Percentiles rank a stretch among this genome's conserved stretches.
These are phyloP conservation scores for Patellifolia procumbens DNA, from an alignment of 179 eudicot genomes.

Conservation along the genomic window DNA sequence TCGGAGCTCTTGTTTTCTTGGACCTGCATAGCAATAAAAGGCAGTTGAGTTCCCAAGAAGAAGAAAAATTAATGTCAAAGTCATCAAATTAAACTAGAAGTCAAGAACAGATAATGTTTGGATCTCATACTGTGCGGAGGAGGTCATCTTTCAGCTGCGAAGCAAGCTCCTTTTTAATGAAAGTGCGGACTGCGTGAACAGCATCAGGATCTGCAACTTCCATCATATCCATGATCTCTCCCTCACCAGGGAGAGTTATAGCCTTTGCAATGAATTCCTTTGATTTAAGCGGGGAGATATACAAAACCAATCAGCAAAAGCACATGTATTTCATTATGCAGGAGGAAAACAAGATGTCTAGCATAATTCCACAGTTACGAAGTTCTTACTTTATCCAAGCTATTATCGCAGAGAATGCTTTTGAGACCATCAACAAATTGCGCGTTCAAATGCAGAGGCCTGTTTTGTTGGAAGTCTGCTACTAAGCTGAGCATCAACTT, in stretches of 20 bases:
- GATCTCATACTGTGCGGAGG: constrained; percentile 50
- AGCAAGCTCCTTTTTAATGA: constrained; percentile 89
- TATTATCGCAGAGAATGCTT: constrained; percentile 67
- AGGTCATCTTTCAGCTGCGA: constrained; percentile 69
- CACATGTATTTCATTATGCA: not conserved
- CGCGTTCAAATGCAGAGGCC: constrained; percentile 64
- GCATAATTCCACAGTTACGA: not conserved
- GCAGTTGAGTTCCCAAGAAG: constrained; percentile 8
- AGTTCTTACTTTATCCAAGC: constrained; percentile 74
- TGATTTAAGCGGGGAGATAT: not conserved
- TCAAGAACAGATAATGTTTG: constrained; percentile 1
- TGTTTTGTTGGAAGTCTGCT: constrained; percentile 78
- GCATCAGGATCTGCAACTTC: constrained; percentile 98
- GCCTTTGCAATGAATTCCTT: constrained; percentile 95
- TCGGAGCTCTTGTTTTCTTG: constrained; percentile 78
- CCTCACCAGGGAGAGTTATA: constrained; percentile 82
- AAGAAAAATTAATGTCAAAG: not conserved
- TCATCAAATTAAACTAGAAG: not conserved
- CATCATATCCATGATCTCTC: constrained; percentile 98
- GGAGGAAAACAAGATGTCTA: not conserved
- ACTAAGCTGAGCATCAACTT: constrained; percentile 90
- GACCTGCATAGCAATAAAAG: constrained; percentile 48
- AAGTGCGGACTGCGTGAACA: constrained; percentile 82
- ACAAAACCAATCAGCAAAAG: constrained; percentile 12
- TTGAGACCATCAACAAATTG: constrained; percentile 78